Evolutionary conservation across 2,329 filamentous ascomycete genomes (phyloP), one percentile per base, ranked within the genome.

Genomic region (Colletotrichum abscissum): DNA sequence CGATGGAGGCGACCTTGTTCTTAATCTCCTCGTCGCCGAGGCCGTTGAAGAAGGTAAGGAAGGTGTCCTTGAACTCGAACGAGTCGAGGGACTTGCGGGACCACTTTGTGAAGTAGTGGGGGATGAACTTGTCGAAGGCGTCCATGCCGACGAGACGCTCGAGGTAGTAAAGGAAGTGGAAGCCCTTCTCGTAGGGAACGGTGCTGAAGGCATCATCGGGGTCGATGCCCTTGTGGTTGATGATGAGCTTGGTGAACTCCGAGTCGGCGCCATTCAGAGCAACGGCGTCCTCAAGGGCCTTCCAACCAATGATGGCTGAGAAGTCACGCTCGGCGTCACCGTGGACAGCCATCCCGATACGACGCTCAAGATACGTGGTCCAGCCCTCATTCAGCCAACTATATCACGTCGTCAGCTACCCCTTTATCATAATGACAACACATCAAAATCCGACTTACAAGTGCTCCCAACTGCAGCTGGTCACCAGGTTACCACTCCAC

Each of bases 121-220:
- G 95, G 79, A 98, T 98, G 83, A 98, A 99, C 78, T 92, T 93
- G 87, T 98, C 94, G 85, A 97, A 99, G 81, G 93, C 93, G n/a
- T 92, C 88, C 74, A 94, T 93, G 46, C 95, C 94, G 4, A 98
- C 89, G 1, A 98, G 86, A 59, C 92, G 93, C 79, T 99, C 97
- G 16, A 99, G 91, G 78, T 95, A 92, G 82, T 95, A 98, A 58
- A 99, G 88, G 82, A 98, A 97, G 80, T 94, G 94, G 84, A 98
- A 98, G 4, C 96, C 96, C 84, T 99, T 98, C 81, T 98, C 96
- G 79, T 99, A 99, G 0, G 97, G 95, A 42, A 98, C 88, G 30
- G 91, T 93, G 77, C 94, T 97, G 85, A 98, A 99, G 1, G 96
- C 94, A 82, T 99, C 97, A 81, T 98, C 97, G 0, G 97, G 97